A percentile compares a stretch with the other conserved stretches of the same genome.
Evolutionary conservation across 257 asterid genomes (phyloP).

Genomic region (Cruciata laevipes): DNA sequence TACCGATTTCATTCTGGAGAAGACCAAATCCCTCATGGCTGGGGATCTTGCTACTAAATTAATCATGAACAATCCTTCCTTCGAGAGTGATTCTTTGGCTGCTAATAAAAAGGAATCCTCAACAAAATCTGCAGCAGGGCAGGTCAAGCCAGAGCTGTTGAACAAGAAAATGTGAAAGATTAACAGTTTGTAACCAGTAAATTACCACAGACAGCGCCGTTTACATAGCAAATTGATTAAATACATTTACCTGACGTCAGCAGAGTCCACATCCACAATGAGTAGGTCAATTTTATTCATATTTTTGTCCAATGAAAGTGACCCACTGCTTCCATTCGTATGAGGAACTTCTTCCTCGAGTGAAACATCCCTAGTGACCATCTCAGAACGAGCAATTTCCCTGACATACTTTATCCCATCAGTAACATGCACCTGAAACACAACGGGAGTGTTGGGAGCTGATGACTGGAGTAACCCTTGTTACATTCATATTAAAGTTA

Average conservation of each 20-base stretch:
- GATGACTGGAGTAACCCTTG: not conserved
- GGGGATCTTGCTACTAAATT: conserved; percentile 89
- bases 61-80: conserved; percentile 65
- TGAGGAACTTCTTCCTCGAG: conserved; percentile 12
- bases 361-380: conserved; percentile 26
- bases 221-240: not conserved
- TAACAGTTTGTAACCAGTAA: not conserved
- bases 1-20: conserved; percentile 62
- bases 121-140: conserved; percentile 74
- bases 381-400: conserved; percentile 31
- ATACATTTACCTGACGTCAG: conserved; percentile 58
- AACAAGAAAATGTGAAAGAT: conserved; percentile 10
- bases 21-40: conserved; percentile 46
- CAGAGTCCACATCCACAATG: conserved; percentile 87
- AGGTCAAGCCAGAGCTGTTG: conserved; percentile 81
- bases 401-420: conserved; percentile 67
- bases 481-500: not conserved
- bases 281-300: conserved; percentile 46
- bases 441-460: not conserved
- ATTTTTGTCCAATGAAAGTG: conserved; percentile 28
- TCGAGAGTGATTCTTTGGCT: conserved; percentile 61
- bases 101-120: conserved; percentile 67
- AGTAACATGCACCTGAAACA: conserved; percentile 49
- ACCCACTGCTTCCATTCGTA: conserved; percentile 16
- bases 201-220: not conserved